phyloP scores from a whole-genome alignment of 345 rosid species.

The Lumnitzera racemosa region DNA sequence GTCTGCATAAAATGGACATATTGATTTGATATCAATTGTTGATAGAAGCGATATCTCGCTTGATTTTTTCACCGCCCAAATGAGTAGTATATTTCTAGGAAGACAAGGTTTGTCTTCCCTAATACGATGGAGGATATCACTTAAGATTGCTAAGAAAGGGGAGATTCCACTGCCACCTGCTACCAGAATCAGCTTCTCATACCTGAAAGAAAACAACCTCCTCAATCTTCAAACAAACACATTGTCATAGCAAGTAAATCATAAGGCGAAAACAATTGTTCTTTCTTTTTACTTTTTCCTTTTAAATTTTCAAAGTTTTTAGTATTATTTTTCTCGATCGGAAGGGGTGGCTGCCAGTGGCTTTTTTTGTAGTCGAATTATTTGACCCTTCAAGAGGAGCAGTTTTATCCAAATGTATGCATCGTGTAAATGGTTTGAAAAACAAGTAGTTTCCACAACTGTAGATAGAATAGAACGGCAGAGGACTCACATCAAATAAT shows the following conservation, averaged over 20 bases:
- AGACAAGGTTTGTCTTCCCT: slow-evolving; percentile 30
- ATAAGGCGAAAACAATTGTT: too few species aligned
- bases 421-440: not conserved
- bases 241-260: too few species aligned
- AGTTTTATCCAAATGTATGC: not conserved
- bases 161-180: slow-evolving; percentile 57
- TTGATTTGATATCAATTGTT: slow-evolving; percentile 18
- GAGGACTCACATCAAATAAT: slow-evolving; percentile 35
- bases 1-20: slow-evolving; percentile 16
- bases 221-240: too few species aligned
- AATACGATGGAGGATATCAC: slow-evolving; percentile 32
- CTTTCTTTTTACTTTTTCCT: too few species aligned
- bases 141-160: slow-evolving; percentile 40
- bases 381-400: not conserved
- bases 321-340: too few species aligned
- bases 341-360: too few species aligned
- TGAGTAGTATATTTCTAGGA: slow-evolving; percentile 26
- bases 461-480: not conserved
- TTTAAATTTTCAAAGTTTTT: too few species aligned
- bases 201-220: slow-evolving; percentile 18
- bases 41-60: slow-evolving; percentile 33
- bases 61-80: slow-evolving; percentile 39
- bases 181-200: slow-evolving; percentile 34
- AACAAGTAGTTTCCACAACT: not conserved
- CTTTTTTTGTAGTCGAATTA: too few species aligned